Evolutionary conservation across 2,329 filamentous ascomycete genomes (phyloP), one percentile per base, ranked within the genome.

Genomic region (Pseudocercospora eumusae): DNA sequence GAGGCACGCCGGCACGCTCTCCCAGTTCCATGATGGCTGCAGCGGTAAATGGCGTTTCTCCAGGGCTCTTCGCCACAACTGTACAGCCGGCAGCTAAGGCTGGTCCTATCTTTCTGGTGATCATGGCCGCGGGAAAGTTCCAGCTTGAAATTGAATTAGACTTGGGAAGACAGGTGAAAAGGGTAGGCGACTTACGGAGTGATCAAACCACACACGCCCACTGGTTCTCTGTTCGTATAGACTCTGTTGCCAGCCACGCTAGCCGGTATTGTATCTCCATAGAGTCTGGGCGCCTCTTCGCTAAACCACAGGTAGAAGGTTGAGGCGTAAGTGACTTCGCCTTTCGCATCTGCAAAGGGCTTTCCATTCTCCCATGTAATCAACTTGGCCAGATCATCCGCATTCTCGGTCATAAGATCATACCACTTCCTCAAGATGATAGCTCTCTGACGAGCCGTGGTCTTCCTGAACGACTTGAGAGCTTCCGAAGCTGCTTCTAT

Each of bases 291-390:
- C 2, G 90, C 90, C 78, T 92, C 90, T 75, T 92, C 90, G 65
- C 84, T 86, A 76, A 92, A 93, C 90, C 90, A 93, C 76, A 91
- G 88, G 64, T 91, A 85, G 75, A 92, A 93, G 74, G 82, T 86
- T 61, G 89, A 86, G 8, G 89, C 89, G 70, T 92, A 92, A 36
- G 81, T 80, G 7, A 87, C 85, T 78, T 93, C 90, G 40, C 86
- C 88, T 73, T 85, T 86, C 36, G 90, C 88, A 73, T 93, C 90
- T 28, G 89, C 85, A 27, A 90, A 73, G 1, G 92, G 90, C 80
- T 96, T 96, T 66, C 92, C 92, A 68, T 96, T 96, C 80, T 96
- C 92, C 87, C 89, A 91, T 42, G 91, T 95, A 71, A 96, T 92
- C 64, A 96, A 82, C 64, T 83, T 91, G 7, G 91, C 90, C 31